These are phyloP conservation scores for Umbilicaria muhlenbergii DNA, from an alignment of 495 filamentous ascomycete species.

Conservation along the genomic window DNA sequence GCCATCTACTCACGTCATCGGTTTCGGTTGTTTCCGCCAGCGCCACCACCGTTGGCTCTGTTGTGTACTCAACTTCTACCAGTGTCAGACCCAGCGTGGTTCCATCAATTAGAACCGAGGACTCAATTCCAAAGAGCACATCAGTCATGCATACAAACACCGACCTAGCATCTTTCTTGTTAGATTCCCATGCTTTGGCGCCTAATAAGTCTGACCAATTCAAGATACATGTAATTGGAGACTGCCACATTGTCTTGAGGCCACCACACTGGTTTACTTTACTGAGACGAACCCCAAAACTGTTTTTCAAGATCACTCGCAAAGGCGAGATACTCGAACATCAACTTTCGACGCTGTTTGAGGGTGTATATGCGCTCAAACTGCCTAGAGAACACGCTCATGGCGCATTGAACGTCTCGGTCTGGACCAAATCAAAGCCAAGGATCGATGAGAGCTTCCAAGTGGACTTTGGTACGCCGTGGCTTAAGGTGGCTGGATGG, in stretches of 20 bases:
- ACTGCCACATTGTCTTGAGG: slow-evolving; percentile 44
- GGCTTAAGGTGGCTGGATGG: slow-evolving; percentile 44
- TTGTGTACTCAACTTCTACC: slow-evolving; percentile 3
- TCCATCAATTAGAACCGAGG: slow-evolving; percentile 12
- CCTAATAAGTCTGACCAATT: slow-evolving; percentile 30
- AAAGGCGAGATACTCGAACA: slow-evolving; percentile 26
- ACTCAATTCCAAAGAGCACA: slow-evolving; percentile 2
- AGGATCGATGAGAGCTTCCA: slow-evolving; percentile 35
- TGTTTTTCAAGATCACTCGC: slow-evolving; percentile 36
- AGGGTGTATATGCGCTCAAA: slow-evolving; percentile 42
- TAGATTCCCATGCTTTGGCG: slow-evolving; percentile 14
- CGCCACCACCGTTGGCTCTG: not conserved
- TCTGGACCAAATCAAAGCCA: slow-evolving; percentile 35
- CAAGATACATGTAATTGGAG: slow-evolving; percentile 45
- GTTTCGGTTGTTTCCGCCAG: not conserved
- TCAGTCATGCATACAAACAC: slow-evolving; percentile 13
- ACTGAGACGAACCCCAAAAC: slow-evolving; percentile 31
- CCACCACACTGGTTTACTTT: slow-evolving; percentile 32
- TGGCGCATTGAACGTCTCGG: slow-evolving; percentile 39
- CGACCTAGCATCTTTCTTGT: slow-evolving; percentile 16
- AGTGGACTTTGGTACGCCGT: slow-evolving; percentile 46
- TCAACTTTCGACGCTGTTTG: slow-evolving; percentile 35
- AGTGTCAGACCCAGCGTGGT: slow-evolving; percentile 4
- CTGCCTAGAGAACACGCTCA: slow-evolving; percentile 42
- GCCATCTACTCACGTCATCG: not conserved